Percentiles rank a stretch among this genome's conserved stretches.
phyloP scores from a whole-genome alignment of 371 early-diverging fungal species.

The Mortierella sp. region DNA sequence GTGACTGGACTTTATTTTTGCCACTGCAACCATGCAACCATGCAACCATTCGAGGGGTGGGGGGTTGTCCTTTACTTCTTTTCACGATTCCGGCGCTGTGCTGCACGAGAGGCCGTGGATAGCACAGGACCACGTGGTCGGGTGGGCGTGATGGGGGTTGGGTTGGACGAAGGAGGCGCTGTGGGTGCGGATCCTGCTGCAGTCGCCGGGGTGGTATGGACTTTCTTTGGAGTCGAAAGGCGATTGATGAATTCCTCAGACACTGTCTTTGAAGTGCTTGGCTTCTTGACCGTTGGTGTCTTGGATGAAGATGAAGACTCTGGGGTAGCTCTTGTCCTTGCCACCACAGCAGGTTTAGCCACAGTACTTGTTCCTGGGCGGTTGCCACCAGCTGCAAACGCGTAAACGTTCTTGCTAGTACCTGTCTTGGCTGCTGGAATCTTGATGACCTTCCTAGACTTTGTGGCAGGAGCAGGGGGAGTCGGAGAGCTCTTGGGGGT shows the following conservation, averaged over 20 bases:
- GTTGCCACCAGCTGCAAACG: slow-evolving; percentile 1
- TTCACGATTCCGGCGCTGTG: slow-evolving; percentile 39
- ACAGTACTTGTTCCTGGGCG: not conserved
- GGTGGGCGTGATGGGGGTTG: slow-evolving; percentile 16
- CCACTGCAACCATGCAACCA: no score
- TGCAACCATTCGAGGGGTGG: no score
- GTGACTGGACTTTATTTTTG: no score
- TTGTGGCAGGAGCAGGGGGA: no score
- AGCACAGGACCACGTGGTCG: slow-evolving; percentile 46
- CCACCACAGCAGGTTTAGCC: not conserved
- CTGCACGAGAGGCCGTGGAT: slow-evolving; percentile 49
- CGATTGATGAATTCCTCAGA: slow-evolving; percentile 50
- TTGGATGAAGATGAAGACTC: slow-evolving; percentile 2
- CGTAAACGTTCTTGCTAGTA: slow-evolving; percentile 10
- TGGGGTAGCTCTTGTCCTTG: slow-evolving; percentile 8
- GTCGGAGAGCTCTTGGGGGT: slow-evolving; percentile 16
- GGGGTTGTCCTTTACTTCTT: no score
- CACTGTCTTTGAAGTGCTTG: slow-evolving; percentile 5
- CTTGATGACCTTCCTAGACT: slow-evolving; percentile 35
- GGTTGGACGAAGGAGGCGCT: no score
- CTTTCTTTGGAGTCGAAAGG: slow-evolving; percentile 49
- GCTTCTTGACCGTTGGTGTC: slow-evolving; percentile 5
- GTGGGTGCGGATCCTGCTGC: slow-evolving; percentile 15
- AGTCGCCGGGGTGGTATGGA: slow-evolving; percentile 28
- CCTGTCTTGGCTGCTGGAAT: slow-evolving; percentile 21